Evolutionary conservation across 345 rosid genomes (phyloP), one percentile per base, ranked within the genome.

Genomic region (Eucalyptus dawsonii): DNA sequence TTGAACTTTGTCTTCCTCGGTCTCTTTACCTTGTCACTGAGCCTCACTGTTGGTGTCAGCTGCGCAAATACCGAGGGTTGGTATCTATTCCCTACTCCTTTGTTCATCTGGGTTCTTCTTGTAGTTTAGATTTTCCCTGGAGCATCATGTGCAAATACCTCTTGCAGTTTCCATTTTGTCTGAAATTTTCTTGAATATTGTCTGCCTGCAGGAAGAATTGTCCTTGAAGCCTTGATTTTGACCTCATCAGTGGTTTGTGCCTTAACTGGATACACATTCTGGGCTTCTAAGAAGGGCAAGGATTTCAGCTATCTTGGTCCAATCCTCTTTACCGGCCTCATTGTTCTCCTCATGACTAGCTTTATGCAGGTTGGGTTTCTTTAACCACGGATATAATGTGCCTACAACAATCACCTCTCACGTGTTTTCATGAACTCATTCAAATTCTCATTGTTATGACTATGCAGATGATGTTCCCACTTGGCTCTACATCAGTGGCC

Each of bases 231-330:
- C 40, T 92, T 97, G 87, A 93, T 97, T 91, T 92, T 97, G 90
- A 97, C 99, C 44, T 92, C 97, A 6, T 97, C 96, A 13, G 98
- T 97, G 92, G 99, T 97, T 22, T 93, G 87, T 44, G 94, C 98
- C 87, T 92, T 97, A 85, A 97, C 99, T 56, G 99, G 93, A 12
- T 97, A 97, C 93, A 96, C 99, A 88, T 97, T 97, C 96, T 97
- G 98, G 99, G 99, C 99, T 31, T 90, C 99, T 27, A 97, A 95
- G 98, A 97, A 93, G 90, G 99, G 99, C 91, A 93, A 95, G 92
- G 99, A 97, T 90, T 97, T 97, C 91, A 95, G 98, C 92, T 97
- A 92, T 91, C 95, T 97, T 86, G 98, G 97, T 92, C 99, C 99
- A 51, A 93, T 97, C 90, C 90, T 97, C 85, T 97, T 97, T 96